Base-by-base conservation (phyloP, 1,139 yeast species). In the Hansenula lynferdii region DNA sequence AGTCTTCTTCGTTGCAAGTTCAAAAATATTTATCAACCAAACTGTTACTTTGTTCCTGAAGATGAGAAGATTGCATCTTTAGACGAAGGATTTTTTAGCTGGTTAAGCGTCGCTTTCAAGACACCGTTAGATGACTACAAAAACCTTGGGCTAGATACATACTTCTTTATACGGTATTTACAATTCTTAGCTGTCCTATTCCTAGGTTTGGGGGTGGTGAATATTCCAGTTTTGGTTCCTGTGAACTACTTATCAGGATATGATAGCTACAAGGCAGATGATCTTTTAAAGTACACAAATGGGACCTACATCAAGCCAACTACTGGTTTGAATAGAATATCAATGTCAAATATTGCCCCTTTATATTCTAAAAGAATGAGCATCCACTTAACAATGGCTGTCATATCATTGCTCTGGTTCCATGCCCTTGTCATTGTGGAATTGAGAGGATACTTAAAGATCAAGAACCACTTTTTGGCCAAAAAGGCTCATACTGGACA, bases 321-420 rank as follows among this genome's bases (percentile, higher is more conserved):
- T 12, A 37, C 56, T 1, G 85, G 86, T 0, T 57, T 82, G 38
- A 87, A 82, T 49, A 65, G 60, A 38, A 60, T 80, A 12, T 80
- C 85, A 33, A 66, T 80, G 52, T 76, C 86, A 3, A 80, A 80
- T 48, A 72, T 82, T 11, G 69, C 82, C 0, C 64, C 67, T 5
- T 44, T 65, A 3, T 71, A 73, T 28, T 70, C 75, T 0, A 48
- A 57, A 8, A 56, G 71, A 25, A 60, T 80, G 41, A 66, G 74
- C 41, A 67, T 72, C 20, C 89, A 82, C 58, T 72, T 81, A 39
- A 49, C 73, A 1, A 63, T 79, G 65, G 64, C 79, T 3, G 38
- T 79, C 1, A 47, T 77, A 8, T 72, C 79, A 0, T 65, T 81
- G 3, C 54, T 62, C 0, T 61, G 74, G 58, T 78, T 80, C 48